These are phyloP conservation scores for Rhododendron ferrugineum DNA, from an alignment of 148 eudicot genomes.

Conservation along the genomic window DNA sequence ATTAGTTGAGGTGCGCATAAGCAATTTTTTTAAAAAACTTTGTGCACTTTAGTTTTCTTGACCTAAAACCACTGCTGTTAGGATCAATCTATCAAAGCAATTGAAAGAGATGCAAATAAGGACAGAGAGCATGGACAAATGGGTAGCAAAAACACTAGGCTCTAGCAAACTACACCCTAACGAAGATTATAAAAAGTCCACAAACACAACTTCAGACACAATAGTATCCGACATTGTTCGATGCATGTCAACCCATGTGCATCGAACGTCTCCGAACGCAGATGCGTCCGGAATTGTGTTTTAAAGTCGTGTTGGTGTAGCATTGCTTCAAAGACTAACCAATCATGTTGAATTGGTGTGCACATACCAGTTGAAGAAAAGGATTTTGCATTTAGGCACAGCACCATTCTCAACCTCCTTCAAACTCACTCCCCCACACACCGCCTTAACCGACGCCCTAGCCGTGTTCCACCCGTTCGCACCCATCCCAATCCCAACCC, in stretches of 20 bases:
- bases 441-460: conserved; percentile 24
- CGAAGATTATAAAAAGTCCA: too few species aligned
- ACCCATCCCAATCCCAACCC: conserved; percentile 30
- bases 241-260: too few species aligned
- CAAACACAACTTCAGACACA: too few species aligned
- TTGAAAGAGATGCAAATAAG: background rate
- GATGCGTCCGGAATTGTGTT: too few species aligned
- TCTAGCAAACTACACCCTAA: background rate
- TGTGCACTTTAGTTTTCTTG: background rate
- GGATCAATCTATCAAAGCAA: background rate
- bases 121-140: background rate
- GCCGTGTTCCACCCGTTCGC: conserved; percentile 18
- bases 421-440: conserved; percentile 37
- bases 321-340: too few species aligned
- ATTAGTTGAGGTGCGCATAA: background rate
- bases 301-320: too few species aligned
- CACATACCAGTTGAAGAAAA: conserved; percentile 32
- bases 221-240: too few species aligned
- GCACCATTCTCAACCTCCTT: conserved; percentile 28
- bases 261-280: too few species aligned
- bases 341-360: background rate
- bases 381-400: conserved; percentile 33
- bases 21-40: too few species aligned
- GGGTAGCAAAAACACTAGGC: background rate
- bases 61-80: background rate